Evolutionary conservation across 1,284 basidiomycete species (phyloP).

Genomic region (Pholiota adiposa): DNA sequence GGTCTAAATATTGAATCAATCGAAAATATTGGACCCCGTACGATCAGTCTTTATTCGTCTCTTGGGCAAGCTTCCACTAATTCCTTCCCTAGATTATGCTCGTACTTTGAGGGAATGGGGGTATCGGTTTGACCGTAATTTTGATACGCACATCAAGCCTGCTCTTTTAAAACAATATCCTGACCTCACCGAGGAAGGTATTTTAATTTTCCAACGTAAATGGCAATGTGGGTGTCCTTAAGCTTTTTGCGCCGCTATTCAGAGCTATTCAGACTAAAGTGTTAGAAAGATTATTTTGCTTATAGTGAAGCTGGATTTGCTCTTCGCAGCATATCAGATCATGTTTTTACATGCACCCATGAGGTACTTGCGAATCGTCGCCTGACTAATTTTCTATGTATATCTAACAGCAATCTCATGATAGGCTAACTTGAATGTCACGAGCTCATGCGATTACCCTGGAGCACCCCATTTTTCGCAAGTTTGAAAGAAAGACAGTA

Average conservation of each 20-base stretch:
- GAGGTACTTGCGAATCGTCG: constrained; percentile 3
- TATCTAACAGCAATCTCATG: neutral
- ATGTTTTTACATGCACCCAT: constrained; percentile 9
- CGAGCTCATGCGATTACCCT: constrained; percentile 4
- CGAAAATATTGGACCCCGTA: constrained; percentile 16
- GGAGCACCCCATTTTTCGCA: neutral
- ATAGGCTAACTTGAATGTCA: constrained; percentile 6
- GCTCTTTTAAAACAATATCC: constrained; percentile 13
- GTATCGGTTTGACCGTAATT: constrained; percentile 12
- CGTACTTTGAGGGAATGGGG: constrained; percentile 15
- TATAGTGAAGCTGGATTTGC: constrained; percentile 15
- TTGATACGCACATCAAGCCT: constrained; percentile 8
- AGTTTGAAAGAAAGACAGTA: neutral
- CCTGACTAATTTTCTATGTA: too few relatives aligned
- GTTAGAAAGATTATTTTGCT: constrained; percentile 16
- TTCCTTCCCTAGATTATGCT: constrained; percentile 7
- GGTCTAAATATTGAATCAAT: constrained; percentile 16
- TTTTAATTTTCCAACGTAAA: constrained; percentile 12
- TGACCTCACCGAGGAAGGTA: constrained; percentile 1
- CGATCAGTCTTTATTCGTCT: neutral
- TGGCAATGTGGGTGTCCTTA: constrained; percentile 10
- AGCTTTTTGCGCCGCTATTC: too few relatives aligned
- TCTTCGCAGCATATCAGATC: constrained; percentile 11
- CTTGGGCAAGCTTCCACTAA: neutral
- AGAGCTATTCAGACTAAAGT: too few relatives aligned